Evolutionary conservation across 345 rosid genomes (phyloP).

Genomic region (Melastoma malabathricum): DNA sequence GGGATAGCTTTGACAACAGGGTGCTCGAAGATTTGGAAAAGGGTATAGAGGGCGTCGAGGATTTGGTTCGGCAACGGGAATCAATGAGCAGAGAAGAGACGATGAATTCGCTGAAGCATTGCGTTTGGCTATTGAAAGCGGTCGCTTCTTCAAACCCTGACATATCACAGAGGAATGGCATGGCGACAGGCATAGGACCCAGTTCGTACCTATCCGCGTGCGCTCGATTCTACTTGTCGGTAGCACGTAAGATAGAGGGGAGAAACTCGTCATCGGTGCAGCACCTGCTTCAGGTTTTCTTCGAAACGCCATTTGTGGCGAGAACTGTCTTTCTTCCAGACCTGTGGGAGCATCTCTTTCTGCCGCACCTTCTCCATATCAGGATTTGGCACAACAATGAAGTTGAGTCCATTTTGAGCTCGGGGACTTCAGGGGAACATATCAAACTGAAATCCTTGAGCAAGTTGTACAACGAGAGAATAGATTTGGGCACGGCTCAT

Average conservation of each 20-base stretch:
- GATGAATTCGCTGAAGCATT: conserved; percentile 16
- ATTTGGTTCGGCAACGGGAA: conserved; percentile 16
- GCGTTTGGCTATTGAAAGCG: conserved; percentile 23
- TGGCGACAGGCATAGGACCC: conserved; percentile 37
- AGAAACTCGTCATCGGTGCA: conserved; percentile 29
- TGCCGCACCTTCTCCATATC: conserved; percentile 60
- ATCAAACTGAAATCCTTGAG: conserved; percentile 20
- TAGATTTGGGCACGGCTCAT: conserved; percentile 38
- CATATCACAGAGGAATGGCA: conserved; percentile 15
- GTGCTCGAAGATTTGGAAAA: conserved; percentile 20
- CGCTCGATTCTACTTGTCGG: conserved; percentile 42
- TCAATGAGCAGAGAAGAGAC: conserved; percentile 11
- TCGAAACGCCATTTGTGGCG: conserved; percentile 35
- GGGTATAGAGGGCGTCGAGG: conserved; percentile 30
- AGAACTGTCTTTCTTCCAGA: conserved; percentile 52
- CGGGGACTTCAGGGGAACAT: conserved; percentile 14
- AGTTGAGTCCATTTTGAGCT: conserved; percentile 21
- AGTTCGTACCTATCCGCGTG: conserved; percentile 46
- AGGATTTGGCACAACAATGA: conserved; percentile 48
- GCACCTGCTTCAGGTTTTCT: conserved; percentile 47
- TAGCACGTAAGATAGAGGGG: conserved; percentile 46
- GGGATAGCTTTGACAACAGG: conserved; percentile 12
- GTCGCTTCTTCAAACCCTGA: conserved; percentile 36
- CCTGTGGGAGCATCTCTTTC: conserved; percentile 56
- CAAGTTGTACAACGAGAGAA: conserved; percentile 27